phyloP scores from a whole-genome alignment of 352 stramenopile genomes.

The Elongisporangium senticosum region DNA sequence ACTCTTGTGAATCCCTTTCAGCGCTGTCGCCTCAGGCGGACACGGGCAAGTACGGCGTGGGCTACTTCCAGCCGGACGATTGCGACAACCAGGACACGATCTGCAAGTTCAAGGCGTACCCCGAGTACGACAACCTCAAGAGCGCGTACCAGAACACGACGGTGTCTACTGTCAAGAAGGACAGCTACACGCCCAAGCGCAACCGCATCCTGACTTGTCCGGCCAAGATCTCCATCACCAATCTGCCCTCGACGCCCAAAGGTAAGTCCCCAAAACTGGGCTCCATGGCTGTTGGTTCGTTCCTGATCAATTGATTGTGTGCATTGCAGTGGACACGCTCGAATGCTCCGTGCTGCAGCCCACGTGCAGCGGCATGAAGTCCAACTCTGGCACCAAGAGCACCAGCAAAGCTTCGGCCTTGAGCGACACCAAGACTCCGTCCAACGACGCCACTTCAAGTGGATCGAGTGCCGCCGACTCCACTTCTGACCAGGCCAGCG shows the following conservation, averaged over 20 bases:
- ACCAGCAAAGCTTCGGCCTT: background rate
- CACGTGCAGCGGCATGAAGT: conserved; percentile 31
- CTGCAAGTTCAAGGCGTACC: conserved; percentile 64
- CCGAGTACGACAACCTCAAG: conserved; percentile 69
- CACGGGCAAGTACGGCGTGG: conserved; percentile 61
- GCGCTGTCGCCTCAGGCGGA: conserved; percentile 14
- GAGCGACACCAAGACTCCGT: conserved; percentile 9
- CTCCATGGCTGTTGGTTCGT: background rate
- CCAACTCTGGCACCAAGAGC: conserved; percentile 7
- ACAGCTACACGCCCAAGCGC: conserved; percentile 29
- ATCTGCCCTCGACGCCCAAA: conserved; percentile 25
- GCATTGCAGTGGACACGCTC: conserved; percentile 18
- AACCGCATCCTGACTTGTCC: conserved; percentile 38
- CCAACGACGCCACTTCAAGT: conserved; percentile 12
- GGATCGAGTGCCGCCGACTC: no score
- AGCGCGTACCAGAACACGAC: conserved; percentile 65
- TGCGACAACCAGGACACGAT: conserved; percentile 6
- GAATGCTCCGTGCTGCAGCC: conserved; percentile 31
- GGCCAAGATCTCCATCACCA: conserved; percentile 19
- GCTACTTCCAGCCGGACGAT: conserved; percentile 57
- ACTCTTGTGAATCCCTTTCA: no score
- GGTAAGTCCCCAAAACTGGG: conserved; percentile 8
- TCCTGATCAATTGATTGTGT: background rate
- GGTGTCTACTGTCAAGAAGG: conserved; percentile 39
- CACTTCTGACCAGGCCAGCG: no score